Base-by-base conservation (phyloP, 371 early-diverging fungal genomes). In the Mucor sp. region DNA sequence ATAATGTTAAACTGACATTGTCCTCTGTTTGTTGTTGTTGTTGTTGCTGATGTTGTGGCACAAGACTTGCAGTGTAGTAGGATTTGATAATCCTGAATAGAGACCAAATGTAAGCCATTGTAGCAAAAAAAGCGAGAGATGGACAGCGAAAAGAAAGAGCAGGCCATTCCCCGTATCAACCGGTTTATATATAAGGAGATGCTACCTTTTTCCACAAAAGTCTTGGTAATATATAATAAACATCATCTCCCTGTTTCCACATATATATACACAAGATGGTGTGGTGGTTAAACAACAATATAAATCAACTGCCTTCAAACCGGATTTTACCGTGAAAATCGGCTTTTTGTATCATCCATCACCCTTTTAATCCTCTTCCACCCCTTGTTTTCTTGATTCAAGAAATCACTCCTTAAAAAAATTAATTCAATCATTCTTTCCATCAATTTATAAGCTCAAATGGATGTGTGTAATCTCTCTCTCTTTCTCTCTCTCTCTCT, bases 291-390 rank as follows among this genome's bases (percentile, higher is more conserved):
- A 50, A 50, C 50, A 50, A 50, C 50, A 50, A 44, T 19, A 50
- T 37, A 37, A 37, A n/a, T 12, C 50, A 50, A 50, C 56, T 56
- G 32, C 32, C 32, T 56, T 56, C 30, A 56, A 56, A 56, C 56
- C 56, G 56, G 56, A 56, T 56, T 56, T 56, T 56, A 32, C 56
- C 56, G 56, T 56, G n/a, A 30, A 56, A 56, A 30, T 32, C 56
- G 56, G 56, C 56, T 56, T 30, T 30, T 30, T 30, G 41, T 43
- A 37, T 43, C 30, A 37, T 43, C 30, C 41, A n/a, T 25, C 3
- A 37, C n/a, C 9, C 23, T 25, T 9, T 47, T 8, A 30, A n/a
- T n/a, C n/a, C n/a, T n/a, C 30, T 30, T 4, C 30, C 17, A 17
- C 28, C 32, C 32, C 32, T 7, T 4, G 4, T 5, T 32, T 15